A percentile compares a stretch with the other conserved stretches of the same genome.
These are phyloP conservation scores for Paraconiothyrium sp. DNA, from an alignment of 2,329 filamentous ascomycete genomes.

Conservation along the genomic window DNA sequence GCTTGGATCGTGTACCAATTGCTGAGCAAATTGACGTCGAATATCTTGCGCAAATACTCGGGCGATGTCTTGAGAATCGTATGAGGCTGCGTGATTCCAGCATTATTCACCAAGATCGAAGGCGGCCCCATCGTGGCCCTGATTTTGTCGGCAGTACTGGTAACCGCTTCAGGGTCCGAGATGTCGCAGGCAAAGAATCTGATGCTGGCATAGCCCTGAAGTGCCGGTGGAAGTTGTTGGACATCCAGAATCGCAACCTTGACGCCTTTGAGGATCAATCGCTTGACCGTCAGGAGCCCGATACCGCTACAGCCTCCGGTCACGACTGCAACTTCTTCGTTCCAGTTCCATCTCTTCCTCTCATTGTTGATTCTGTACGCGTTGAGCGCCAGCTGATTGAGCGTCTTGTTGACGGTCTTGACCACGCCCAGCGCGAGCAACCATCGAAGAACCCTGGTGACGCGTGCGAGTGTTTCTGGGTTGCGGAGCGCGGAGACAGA, in stretches of 20 bases:
- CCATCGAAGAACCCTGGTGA: slow-evolving; percentile 41
- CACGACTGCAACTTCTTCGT: slow-evolving; percentile 46
- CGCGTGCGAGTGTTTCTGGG: slow-evolving; percentile 27
- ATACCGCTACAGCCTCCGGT: slow-evolving; percentile 51
- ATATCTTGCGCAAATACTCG: slow-evolving; percentile 44
- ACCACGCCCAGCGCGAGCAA: slow-evolving; percentile 45
- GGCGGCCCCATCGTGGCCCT: slow-evolving; percentile 36
- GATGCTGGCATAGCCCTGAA: slow-evolving; percentile 40
- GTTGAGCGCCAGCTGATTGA: slow-evolving; percentile 49
- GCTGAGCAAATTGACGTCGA: slow-evolving; percentile 49
- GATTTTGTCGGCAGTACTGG: slow-evolving; percentile 35
- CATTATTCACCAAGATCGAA: slow-evolving; percentile 50
- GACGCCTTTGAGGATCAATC: slow-evolving; percentile 37
- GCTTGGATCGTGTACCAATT: slow-evolving; percentile 47
- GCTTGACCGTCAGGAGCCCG: slow-evolving; percentile 42
- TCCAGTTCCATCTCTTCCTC: slow-evolving; percentile 47
- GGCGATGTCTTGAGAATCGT: slow-evolving; percentile 45
- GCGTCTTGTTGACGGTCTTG: slow-evolving; percentile 34
- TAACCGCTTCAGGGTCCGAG: slow-evolving; percentile 39
- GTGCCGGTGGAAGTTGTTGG: slow-evolving; percentile 35
- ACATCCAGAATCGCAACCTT: slow-evolving; percentile 48
- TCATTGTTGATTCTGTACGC: slow-evolving; percentile 50
- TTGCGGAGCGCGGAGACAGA: slow-evolving; percentile 34
- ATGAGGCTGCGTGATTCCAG: slow-evolving; percentile 42
- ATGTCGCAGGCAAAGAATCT: slow-evolving; percentile 48